Percentiles rank a stretch among this genome's conserved stretches.
phyloP scores from a whole-genome alignment of 2,329 filamentous ascomycete species.

The Domatiomyces globalis region DNA sequence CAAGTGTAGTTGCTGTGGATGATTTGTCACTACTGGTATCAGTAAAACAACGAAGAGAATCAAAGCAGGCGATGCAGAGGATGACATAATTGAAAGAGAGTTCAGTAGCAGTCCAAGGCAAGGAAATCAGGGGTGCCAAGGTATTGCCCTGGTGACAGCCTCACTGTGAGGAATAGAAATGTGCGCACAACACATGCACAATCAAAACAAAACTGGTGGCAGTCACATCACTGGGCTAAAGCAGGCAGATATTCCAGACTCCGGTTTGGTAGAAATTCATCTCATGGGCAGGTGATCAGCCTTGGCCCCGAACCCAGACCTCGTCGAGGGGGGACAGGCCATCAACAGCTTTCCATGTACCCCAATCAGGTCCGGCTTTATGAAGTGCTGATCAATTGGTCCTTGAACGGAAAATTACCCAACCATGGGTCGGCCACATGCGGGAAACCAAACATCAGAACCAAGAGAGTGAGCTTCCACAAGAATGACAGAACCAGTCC shows the following conservation, averaged over 20 bases:
- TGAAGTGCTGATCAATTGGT: background rate
- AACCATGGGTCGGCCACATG: background rate
- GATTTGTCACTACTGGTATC: constrained; percentile 1
- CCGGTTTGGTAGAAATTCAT: background rate
- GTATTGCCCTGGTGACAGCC: background rate
- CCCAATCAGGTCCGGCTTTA: background rate
- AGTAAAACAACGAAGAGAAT: background rate
- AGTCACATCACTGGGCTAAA: background rate
- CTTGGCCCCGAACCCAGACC: background rate
- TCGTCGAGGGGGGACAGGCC: background rate
- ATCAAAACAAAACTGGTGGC: background rate
- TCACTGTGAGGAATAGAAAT: too few species aligned
- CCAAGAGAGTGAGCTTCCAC: background rate
- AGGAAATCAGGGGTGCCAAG: background rate
- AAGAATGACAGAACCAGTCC: too few species aligned
- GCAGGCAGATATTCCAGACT: background rate
- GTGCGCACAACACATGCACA: background rate
- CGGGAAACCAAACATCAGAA: background rate
- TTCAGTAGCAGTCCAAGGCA: background rate
- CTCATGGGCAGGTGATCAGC: too few species aligned
- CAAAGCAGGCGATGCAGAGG: background rate
- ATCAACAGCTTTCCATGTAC: background rate
- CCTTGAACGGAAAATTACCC: background rate
- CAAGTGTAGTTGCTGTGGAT: background rate
- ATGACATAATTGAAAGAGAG: background rate